Evolutionary conservation across 2,329 filamentous ascomycete genomes (phyloP), one percentile per base, ranked within the genome.

Genomic region (Dothidotthia symphoricarpi): DNA sequence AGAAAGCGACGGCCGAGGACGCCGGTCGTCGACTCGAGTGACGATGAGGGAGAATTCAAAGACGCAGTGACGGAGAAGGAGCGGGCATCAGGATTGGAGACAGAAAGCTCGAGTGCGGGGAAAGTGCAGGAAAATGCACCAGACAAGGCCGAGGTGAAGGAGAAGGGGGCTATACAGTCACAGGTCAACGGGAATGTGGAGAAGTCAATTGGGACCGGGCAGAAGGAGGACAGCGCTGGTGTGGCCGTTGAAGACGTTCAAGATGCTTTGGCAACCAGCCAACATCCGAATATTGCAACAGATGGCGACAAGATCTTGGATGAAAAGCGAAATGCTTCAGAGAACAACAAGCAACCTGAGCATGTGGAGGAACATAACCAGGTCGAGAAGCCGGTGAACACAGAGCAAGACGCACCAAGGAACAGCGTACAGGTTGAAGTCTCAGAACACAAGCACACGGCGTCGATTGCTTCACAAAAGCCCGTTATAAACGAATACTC

Each of bases 401-500:
- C 39, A 6, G 35, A 38, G 25, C 33, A 26, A 16, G 19, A 30
- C 28, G 13, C 22, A 8, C 22, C 39, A 16, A 36, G 34, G n/a
- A 24, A 13, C 3, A 28, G 25, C 10, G 25, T 34, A n/a, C 34
- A 16, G 14, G 10, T 41, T 14, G 31, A 42, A 17, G 17, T 35
- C 6, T 39, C 30, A 25, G 38, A 45, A n/a, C 36, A 33, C 15
- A 52, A 42, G 22, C 52, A 43, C 34, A 33, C 41, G 14, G 42
- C n/a, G 13, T 17, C 41, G 15, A 14, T n/a, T n/a, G 5, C 16
- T 9, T 7, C 4, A 14, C 35, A 3, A 33, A 27, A 41, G 16
- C 10, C n/a, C 24, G 16, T 37, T 26, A 63, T 81, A 13, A 95
- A 90, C 8, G 89, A 95, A 67, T 97, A 86, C 75, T 97, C 93